phyloP scores from a whole-genome alignment of 108 stramenopile species.

The Epipyxis sp. region DNA sequence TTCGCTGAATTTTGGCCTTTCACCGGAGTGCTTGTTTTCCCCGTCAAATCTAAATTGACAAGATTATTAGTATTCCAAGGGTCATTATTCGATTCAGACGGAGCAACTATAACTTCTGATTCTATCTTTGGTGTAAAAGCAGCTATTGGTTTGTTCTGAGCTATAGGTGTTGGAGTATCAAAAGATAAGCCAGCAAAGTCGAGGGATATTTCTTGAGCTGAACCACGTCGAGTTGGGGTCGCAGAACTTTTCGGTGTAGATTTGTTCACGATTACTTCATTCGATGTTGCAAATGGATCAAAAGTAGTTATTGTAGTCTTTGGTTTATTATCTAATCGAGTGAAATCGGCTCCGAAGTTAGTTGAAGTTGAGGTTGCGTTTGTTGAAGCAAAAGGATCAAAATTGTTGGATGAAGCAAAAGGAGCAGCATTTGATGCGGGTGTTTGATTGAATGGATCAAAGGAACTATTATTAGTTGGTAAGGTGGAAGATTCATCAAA shows the following conservation, averaged over 20 bases:
- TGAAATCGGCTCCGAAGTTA: too few relatives aligned
- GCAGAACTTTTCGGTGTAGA: neutral
- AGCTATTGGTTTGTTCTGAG: neutral
- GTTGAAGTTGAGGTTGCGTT: too few relatives aligned
- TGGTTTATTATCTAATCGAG: too few relatives aligned
- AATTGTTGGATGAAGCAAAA: too few relatives aligned
- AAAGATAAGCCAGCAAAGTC: slow-evolving; percentile 3
- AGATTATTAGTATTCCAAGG: slow-evolving; percentile 3
- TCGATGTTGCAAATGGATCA: too few relatives aligned
- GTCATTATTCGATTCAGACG: neutral
- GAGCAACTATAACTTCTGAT: neutral
- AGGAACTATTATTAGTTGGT: too few relatives aligned
- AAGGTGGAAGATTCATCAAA: neutral
- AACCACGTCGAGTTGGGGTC: neutral
- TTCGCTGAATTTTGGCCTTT: neutral
- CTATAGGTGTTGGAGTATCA: neutral
- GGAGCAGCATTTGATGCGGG: too few relatives aligned
- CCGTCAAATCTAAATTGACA: slow-evolving; percentile 8
- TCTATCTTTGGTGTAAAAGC: neutral
- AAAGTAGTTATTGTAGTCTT: too few relatives aligned
- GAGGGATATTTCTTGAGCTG: neutral
- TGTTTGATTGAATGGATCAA: too few relatives aligned
- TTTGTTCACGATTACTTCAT: too few relatives aligned
- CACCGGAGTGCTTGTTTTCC: neutral
- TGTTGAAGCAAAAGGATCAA: slow-evolving; percentile 14